Evolutionary conservation across 1,284 basidiomycete species (phyloP).

Genomic region (Ceratobasidium sp.): DNA sequence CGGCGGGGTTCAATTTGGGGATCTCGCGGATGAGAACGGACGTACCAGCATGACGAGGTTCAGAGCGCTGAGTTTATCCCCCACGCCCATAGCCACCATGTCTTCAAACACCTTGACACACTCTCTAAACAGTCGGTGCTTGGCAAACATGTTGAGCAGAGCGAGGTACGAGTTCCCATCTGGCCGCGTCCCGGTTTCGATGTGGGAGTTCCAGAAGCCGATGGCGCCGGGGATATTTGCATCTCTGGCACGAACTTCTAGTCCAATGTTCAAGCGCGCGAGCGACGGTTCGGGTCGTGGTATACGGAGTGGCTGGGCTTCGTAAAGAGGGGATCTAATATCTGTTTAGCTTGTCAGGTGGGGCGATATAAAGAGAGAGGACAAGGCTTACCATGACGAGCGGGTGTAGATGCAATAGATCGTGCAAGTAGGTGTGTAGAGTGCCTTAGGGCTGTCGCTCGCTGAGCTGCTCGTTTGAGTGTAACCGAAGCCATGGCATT

Average conservation of each 20-base stretch:
- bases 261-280: background rate
- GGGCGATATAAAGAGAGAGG: background rate
- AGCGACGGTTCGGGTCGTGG: background rate
- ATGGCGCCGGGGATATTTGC: constrained; percentile 49
- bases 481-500: constrained; percentile 1
- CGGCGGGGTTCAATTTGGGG: background rate
- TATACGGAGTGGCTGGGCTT: constrained; percentile 1
- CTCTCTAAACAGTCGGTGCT: constrained; percentile 60
- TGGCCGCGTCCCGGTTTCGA: background rate
- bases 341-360: background rate
- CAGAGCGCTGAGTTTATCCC: constrained; percentile 70
- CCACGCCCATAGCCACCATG: constrained; percentile 69
- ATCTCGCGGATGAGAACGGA: constrained; percentile 40
- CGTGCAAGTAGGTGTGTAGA: background rate
- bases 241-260: background rate
- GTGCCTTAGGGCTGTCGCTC: background rate
- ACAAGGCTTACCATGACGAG: background rate
- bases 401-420: background rate
- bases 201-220: constrained; percentile 64
- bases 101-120: constrained; percentile 80
- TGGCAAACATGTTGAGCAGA: constrained; percentile 65
- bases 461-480: background rate
- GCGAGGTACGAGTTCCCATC: constrained; percentile 62
- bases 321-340: constrained; percentile 26
- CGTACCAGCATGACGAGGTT: constrained; percentile 73